Base-by-base conservation (phyloP, 2,329 filamentous ascomycete genomes). In the Sodiomyces alkalinus region DNA sequence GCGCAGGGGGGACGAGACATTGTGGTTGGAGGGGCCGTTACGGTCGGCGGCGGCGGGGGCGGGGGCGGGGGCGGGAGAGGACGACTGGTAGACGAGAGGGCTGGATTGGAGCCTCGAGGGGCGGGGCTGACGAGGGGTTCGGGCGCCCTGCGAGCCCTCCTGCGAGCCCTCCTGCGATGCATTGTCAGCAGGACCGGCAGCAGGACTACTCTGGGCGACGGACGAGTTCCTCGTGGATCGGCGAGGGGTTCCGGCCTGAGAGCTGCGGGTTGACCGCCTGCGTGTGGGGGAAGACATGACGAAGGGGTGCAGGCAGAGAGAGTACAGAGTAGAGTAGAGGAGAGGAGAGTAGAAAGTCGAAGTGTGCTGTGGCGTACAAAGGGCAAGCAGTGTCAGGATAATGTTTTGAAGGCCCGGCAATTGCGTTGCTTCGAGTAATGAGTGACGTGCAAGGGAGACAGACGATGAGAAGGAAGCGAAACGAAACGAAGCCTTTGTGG, bases 31-130 rank as follows among this genome's bases (percentile, higher is more conserved):
- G 12, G 44, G 46, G 18, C 36, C 47, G 41, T 49, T 41, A 8
- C 42, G 42, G 17, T 36, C 41, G n/a, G 41, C 42, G 7, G 29
- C 35, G 2, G 47, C 43, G 10, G 43, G 40, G 13, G 39, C 41
- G 2, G 58, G 54, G 6, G 11, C 18, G 23, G 23, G 15, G 5
- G 23, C 23, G 15, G 23, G 15, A 16, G 23, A 58, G 7, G 61
- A 57, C 3, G 62, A 71, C 42, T 67, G 71, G 52, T 75, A 92
- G 52, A 81, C 80, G 38, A 93, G 63, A 22, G 86, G 86, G 33
- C 85, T 92, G 4, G 83, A 90, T 5, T 71, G 69, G 36, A 75
- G 59, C 40, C 64, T 60, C 14, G 62, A 61, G 14, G 53, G 41
- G 19, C 57, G 55, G 28, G 49, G 53, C 31, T 52, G 51, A 28